phyloP scores from a whole-genome alignment of 2,329 filamentous ascomycete genomes.

The Mycosphaerella arachidis region DNA sequence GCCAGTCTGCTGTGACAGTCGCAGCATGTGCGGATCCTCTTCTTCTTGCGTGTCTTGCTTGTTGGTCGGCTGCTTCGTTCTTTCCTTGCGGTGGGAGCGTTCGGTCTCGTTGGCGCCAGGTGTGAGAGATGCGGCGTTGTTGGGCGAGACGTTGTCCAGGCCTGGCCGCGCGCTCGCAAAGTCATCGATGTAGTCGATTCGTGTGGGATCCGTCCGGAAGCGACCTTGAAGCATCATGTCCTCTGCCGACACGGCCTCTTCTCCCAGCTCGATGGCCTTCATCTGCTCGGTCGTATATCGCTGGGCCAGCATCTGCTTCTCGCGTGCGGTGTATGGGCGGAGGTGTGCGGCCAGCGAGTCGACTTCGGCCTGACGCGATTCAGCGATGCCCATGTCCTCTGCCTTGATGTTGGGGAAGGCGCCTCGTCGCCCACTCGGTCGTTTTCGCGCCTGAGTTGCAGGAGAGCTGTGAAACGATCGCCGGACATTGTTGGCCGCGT shows the following conservation, averaged over 20 bases:
- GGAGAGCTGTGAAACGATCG: constrained; percentile 42
- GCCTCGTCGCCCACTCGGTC: constrained; percentile 26
- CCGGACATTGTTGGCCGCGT: constrained; percentile 20
- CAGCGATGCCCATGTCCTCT: constrained; percentile 30
- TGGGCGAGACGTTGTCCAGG: constrained; percentile 56
- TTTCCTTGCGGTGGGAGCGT: constrained; percentile 9
- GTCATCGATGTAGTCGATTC: constrained; percentile 74
- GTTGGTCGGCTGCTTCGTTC: constrained; percentile 38
- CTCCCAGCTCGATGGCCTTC: constrained; percentile 74
- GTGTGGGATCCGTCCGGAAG: constrained; percentile 67
- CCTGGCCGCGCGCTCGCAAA: constrained; percentile 72
- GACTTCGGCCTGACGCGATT: constrained; percentile 14
- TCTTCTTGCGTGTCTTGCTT: constrained; percentile 21
- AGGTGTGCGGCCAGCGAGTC: constrained; percentile 19
- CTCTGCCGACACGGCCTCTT: constrained; percentile 66
- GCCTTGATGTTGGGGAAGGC: constrained; percentile 43
- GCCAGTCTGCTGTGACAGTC: constrained; percentile 55
- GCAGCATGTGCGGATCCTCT: constrained; percentile 44
- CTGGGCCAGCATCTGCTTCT: constrained; percentile 58
- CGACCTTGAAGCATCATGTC: constrained; percentile 72
- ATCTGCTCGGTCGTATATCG: constrained; percentile 79
- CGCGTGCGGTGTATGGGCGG: constrained; percentile 59
- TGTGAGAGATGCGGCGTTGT: constrained; percentile 34
- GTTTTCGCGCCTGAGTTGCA: constrained; percentile 36
- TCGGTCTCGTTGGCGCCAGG: constrained; percentile 47